Conservation (phyloP, 2,329 filamentous ascomycete genomes). For the Pezicula carpinea region DNA sequence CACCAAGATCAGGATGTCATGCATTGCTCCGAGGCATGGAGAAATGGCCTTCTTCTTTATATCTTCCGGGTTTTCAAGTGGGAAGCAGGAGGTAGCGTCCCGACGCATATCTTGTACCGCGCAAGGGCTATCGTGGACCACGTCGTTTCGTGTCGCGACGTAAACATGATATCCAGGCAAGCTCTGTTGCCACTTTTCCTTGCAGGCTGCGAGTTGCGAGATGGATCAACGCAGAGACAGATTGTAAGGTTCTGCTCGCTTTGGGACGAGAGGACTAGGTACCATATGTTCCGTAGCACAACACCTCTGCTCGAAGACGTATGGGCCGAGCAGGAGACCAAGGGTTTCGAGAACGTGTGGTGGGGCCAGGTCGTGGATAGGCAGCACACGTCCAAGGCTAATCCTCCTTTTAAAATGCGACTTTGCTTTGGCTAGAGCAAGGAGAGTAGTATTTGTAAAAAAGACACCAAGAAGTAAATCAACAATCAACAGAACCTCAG, state of each 20-base stretch:
- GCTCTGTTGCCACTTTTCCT: slow-evolving; percentile 4
- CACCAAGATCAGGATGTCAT: slow-evolving; percentile 5
- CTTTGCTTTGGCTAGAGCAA: slow-evolving; percentile 6
- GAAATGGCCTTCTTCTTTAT: slow-evolving; percentile 6
- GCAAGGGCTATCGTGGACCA: slow-evolving; percentile 5
- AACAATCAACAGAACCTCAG: no score
- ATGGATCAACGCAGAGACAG: neutral
- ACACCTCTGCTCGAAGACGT: slow-evolving; percentile 5
- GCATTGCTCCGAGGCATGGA: slow-evolving; percentile 8
- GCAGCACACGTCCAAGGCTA: slow-evolving; percentile 1
- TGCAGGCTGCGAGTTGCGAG: slow-evolving; percentile 5
- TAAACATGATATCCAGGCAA: slow-evolving; percentile 1
- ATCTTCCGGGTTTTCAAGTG: slow-evolving; percentile 3
- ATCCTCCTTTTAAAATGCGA: neutral
- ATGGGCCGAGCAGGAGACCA: slow-evolving; percentile 4
- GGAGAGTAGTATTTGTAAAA: no score
- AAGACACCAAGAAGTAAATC: no score
- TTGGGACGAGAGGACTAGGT: slow-evolving; percentile 4
- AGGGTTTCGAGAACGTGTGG: slow-evolving; percentile 3
- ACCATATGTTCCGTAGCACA: slow-evolving; percentile 2
- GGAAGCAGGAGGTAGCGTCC: neutral
- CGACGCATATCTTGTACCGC: neutral
- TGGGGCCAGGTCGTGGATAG: slow-evolving; percentile 6
- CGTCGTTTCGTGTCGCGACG: slow-evolving; percentile 3
- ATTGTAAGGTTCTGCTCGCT: slow-evolving; percentile 5